Evolutionary conservation across 2,329 filamentous ascomycete species (phyloP).

Genomic region (Botrytis porri): DNA sequence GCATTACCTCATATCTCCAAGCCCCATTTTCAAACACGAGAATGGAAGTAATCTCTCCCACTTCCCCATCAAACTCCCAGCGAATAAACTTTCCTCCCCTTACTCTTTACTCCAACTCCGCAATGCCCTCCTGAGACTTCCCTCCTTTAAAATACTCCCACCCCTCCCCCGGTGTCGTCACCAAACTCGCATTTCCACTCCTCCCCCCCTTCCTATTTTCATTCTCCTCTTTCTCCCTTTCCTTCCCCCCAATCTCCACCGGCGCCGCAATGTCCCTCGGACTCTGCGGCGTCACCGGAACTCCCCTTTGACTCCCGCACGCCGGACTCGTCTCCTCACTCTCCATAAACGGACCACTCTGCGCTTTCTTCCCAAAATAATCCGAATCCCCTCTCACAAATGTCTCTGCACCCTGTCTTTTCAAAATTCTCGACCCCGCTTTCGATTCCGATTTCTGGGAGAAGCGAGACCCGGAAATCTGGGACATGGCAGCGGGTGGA

Average conservation of each 20-base stretch:
- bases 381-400: constrained; percentile 22
- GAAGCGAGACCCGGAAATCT: constrained; percentile 17
- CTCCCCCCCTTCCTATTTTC: constrained; percentile 36
- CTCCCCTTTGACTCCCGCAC: constrained; percentile 34
- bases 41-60: neutral
- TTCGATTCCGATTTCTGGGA: neutral
- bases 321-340: constrained; percentile 37
- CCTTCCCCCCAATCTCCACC: constrained; percentile 50
- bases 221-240: too few species aligned
- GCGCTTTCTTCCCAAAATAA: constrained; percentile 40
- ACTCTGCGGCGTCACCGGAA: constrained; percentile 45
- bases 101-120: neutral
- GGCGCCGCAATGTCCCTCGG: constrained; percentile 51
- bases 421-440: neutral
- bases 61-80: neutral
- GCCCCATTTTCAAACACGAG: neutral
- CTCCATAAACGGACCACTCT: constrained; percentile 44
- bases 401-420: neutral
- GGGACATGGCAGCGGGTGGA: constrained; percentile 25
- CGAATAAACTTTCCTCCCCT: neutral
- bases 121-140: neutral
- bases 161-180: neutral
- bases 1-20: neutral
- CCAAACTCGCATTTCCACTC: neutral
- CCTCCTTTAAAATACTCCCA: neutral